Base-by-base conservation (phyloP, 2,329 filamentous ascomycete species). In the Botryotinia narcissicola region DNA sequence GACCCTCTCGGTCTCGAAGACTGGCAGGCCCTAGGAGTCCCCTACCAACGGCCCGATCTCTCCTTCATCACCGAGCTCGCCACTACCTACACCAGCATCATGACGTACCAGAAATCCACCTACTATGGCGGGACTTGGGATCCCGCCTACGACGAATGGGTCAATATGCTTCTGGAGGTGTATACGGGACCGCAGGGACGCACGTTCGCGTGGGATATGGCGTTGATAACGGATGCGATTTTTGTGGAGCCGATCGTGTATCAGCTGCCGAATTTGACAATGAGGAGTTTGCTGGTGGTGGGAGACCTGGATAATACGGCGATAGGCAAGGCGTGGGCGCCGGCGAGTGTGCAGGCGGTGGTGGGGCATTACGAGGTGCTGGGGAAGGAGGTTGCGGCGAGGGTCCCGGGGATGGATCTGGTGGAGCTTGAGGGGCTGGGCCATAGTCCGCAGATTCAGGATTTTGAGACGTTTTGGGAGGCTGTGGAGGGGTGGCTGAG, bases 1-100 rank as follows among this genome's bases (percentile, higher is more conserved):
- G 84, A 87, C 72, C 85, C 87, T 3, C 80, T 88, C 57, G 87
- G 87, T 0, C 81, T 87, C n/a, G 86, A 88, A 78, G 85, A 88
- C 79, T 88, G 87, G 83, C 48, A 66, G 12, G 66, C 67, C 2
- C 20, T 72, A n/a, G 85, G 85, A 22, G 85, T 87, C 4, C 85
- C 85, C 0, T 86, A 86, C 77, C 79, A 82, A 66, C 78, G 80
- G 71, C 79, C 86, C 64, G 85, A 86, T 74, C 72, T 80, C 48
- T 80, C 81, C 29, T 81, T 81, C 75, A 75, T 67, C 37, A 77
- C 80, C 14, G 85, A 87, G 76, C 76, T 79, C 5, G 78, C 81
- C 1, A 84, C 82, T 62, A 85, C 79, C 46, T 86, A 84, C 78
- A 76, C 78, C 6, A 82, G 83, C 25, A 85, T 87, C 78, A 81